Evolutionary conservation across 2,329 filamentous ascomycete species (phyloP).

Genomic region (Neofusicoccum laricinum): DNA sequence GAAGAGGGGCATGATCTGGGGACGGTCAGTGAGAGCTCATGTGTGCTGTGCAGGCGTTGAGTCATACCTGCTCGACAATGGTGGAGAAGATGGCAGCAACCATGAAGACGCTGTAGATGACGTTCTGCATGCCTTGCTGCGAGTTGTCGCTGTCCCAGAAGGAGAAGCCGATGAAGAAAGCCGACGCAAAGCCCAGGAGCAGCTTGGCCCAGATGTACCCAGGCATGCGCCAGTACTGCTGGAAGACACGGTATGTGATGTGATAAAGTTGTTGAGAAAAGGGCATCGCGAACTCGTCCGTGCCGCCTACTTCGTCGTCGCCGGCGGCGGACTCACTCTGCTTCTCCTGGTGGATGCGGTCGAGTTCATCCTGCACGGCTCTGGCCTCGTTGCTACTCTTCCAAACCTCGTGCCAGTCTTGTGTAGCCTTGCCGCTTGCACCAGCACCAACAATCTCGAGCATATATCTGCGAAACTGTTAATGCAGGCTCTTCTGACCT

Average conservation of each 20-base stretch:
- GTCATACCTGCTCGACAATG: constrained; percentile 48
- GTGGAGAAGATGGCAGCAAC: constrained; percentile 42
- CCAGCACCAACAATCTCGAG: constrained; percentile 42
- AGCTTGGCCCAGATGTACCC: constrained; percentile 39
- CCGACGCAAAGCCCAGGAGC: constrained; percentile 26
- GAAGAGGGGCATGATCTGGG: constrained; percentile 58
- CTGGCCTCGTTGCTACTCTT: constrained; percentile 24
- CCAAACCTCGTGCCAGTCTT: constrained; percentile 44
- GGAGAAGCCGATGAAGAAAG: constrained; percentile 39
- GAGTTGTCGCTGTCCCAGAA: constrained; percentile 40
- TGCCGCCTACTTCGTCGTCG: constrained; percentile 32
- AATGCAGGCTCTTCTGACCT: constrained; percentile 27
- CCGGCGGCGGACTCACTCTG: constrained; percentile 25
- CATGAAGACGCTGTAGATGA: constrained; percentile 53
- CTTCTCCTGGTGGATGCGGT: constrained; percentile 38
- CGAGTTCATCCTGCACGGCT: constrained; percentile 36
- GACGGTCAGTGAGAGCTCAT: background rate
- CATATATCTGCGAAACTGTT: constrained; percentile 56
- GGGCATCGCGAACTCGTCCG: constrained; percentile 45
- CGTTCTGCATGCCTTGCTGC: constrained; percentile 44
- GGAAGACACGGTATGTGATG: constrained; percentile 42
- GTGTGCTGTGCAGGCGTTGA: background rate
- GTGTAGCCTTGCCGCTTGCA: constrained; percentile 43
- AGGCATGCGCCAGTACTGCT: constrained; percentile 47
- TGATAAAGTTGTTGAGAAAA: constrained; percentile 29